These are phyloP conservation scores for Cladosporium sp. DNA, from an alignment of 2,329 filamentous ascomycete species.

Conservation along the genomic window DNA sequence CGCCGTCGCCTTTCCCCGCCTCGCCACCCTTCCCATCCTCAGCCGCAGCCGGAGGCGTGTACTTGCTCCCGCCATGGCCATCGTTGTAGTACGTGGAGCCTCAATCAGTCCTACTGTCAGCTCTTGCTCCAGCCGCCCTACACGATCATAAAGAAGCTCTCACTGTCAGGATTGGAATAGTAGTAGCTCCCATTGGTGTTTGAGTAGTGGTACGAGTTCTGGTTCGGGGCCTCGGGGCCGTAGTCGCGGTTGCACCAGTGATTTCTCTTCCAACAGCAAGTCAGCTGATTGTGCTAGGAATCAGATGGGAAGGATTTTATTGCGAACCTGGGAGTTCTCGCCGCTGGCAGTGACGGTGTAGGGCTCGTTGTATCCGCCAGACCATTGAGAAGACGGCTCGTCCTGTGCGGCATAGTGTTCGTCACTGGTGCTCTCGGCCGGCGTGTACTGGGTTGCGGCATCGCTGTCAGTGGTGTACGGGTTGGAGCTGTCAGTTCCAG, in stretches of 20 bases:
- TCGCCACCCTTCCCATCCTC: no score
- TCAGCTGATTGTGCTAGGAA: not conserved
- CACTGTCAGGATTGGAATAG: slow-evolving; percentile 54
- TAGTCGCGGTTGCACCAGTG: slow-evolving; percentile 62
- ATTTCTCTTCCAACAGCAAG: slow-evolving; percentile 50
- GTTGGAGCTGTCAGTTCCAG: not conserved
- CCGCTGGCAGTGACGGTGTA: slow-evolving; percentile 43
- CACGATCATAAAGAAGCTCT: slow-evolving; percentile 39
- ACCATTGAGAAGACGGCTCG: not conserved
- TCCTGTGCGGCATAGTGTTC: not conserved
- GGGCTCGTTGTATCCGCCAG: slow-evolving; percentile 2
- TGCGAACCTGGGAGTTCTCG: slow-evolving; percentile 54
- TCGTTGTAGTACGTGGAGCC: slow-evolving; percentile 62
- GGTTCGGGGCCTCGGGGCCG: slow-evolving; percentile 48
- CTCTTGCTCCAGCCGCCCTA: slow-evolving; percentile 57
- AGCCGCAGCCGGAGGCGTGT: slow-evolving; percentile 39
- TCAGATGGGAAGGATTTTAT: not conserved
- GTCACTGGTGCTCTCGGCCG: not conserved
- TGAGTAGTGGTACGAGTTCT: slow-evolving; percentile 62
- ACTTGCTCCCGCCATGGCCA: slow-evolving; percentile 52
- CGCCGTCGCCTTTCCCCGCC: no score
- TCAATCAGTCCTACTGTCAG: not conserved
- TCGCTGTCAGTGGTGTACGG: no score
- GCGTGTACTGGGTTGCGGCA: no score
- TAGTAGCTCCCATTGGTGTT: slow-evolving; percentile 61